Base-by-base conservation (phyloP, 495 filamentous ascomycete species). In the Aspergillus mulundensis region DNA sequence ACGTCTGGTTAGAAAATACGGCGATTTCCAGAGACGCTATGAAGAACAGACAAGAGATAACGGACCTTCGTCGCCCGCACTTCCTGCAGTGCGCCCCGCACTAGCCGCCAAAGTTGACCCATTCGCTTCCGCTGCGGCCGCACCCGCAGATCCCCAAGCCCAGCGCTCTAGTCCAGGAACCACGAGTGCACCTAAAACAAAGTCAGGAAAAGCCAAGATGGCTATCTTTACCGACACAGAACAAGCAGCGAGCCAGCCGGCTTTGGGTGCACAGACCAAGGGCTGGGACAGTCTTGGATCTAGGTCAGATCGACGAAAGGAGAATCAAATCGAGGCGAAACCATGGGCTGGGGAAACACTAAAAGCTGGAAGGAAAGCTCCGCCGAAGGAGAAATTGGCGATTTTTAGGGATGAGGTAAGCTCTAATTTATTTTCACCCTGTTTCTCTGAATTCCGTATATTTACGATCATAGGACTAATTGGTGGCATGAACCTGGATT, bases 401-500 rank as follows among this genome's bases (percentile, higher is more conserved):
- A 82, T 97, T 18, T 98, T 96, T 80, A 91, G 91, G 76, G 94
- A 98, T 79, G 81, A 88, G 88, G 94, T 97, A 85, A 84, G 92
- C 50, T 58, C 59, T 60, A 60, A 54, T 24, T 62, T 59, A 54
- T 57, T 54, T 63, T 38, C 24, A 57, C 54, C 8, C 55, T 45
- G 66, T 65, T 53, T 66, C 62, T 73, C 69, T 68, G 76, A 78
- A 69, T 61, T 72, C 58, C 77, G 72, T 62, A 80, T 90, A 83
- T 96, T 95, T 91, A 96, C 92, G 81, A 86, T 84, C 82, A 84
- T 80, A 96, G 91, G 91, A 95, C 91, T 96, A 95, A 96, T 90
- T 81, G 73, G 72, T 83, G 82, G 77, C 79, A 72, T 75, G 77
- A 81, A 75, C 76, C 78, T 73, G 70, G 77, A 74, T 72, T 81